Evolutionary conservation across 306 rosid species (phyloP).

Genomic region (Vachellia collinsii): DNA sequence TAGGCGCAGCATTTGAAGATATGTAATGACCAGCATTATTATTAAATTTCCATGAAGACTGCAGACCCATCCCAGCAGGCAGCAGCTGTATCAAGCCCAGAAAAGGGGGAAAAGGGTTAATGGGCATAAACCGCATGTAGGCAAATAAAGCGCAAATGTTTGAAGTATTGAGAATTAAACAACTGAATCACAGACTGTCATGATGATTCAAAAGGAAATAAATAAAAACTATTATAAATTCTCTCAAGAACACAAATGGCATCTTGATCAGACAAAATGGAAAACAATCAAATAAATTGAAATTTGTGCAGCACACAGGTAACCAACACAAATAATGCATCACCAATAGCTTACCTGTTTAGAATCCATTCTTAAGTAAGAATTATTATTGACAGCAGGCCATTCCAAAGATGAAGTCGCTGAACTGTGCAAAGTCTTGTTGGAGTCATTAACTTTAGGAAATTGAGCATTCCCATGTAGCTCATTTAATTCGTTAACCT

Average conservation of each 20-base stretch:
- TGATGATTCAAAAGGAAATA: constrained; percentile 3
- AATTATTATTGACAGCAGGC: constrained; percentile 41
- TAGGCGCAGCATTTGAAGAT: constrained; percentile 52
- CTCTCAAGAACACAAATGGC: constrained; percentile 22
- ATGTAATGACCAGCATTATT: constrained; percentile 35
- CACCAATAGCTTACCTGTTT: constrained; percentile 47
- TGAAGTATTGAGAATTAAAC: constrained; percentile 26
- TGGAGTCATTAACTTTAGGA: constrained; percentile 32
- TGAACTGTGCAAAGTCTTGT: constrained; percentile 37
- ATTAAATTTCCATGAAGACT: constrained; percentile 65
- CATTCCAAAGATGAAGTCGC: constrained; percentile 43
- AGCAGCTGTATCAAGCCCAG: constrained; percentile 41
- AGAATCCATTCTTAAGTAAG: constrained; percentile 28
- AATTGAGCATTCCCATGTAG: constrained; percentile 37
- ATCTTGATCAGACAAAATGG: constrained; percentile 21
- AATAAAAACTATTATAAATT: constrained; percentile 19
- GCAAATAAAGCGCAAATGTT: constrained; percentile 24
- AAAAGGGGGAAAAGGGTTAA: constrained; percentile 5
- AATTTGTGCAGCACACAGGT: not conserved
- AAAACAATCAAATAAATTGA: constrained; percentile 9
- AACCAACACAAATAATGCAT: not conserved
- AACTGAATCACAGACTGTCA: constrained; percentile 11
- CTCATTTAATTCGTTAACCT: constrained; percentile 46
- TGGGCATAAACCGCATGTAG: constrained; percentile 29
- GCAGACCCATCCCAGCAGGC: constrained; percentile 60